These are phyloP conservation scores for Flueggea neowawraea DNA, from an alignment of 441 rosid species.

Conservation along the genomic window DNA sequence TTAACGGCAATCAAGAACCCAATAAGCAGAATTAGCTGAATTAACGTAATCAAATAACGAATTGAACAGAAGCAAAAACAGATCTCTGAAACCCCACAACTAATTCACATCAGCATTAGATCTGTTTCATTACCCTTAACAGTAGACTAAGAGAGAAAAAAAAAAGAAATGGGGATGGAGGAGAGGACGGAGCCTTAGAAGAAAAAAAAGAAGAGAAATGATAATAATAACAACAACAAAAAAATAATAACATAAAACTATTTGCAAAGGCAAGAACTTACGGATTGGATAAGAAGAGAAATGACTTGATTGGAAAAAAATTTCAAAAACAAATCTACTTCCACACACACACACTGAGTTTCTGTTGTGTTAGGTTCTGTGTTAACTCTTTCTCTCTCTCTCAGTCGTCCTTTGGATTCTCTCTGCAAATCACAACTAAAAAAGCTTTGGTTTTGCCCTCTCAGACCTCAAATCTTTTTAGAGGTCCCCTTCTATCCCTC, in stretches of 20 bases:
- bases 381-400: conserved; percentile 8
- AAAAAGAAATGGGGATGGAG: neutral
- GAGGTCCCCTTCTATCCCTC: conserved; percentile 35
- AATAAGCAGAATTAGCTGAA: neutral
- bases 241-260: conserved; percentile 7
- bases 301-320: conserved; percentile 25
- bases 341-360: conserved; percentile 15
- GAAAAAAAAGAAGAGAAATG: neutral
- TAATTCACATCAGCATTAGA: conserved; percentile 38
- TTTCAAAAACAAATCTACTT: conserved; percentile 9
- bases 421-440: conserved; percentile 76
- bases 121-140: conserved; percentile 27
- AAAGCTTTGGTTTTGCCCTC: conserved; percentile 36
- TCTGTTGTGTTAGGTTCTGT: conserved; percentile 39
- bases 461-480: conserved; percentile 34
- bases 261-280: conserved; percentile 36
- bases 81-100: neutral
- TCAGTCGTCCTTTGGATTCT: conserved; percentile 49
- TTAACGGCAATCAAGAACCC: too few relatives aligned
- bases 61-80: neutral
- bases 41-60: neutral
- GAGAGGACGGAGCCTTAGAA: neutral
- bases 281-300: conserved; percentile 48
- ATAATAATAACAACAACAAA: conserved; percentile 10
- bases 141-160: conserved; percentile 1